Base-by-base conservation (phyloP, 192 early-diverging fungal genomes). In the Jimgerdemannia flammicorona region DNA sequence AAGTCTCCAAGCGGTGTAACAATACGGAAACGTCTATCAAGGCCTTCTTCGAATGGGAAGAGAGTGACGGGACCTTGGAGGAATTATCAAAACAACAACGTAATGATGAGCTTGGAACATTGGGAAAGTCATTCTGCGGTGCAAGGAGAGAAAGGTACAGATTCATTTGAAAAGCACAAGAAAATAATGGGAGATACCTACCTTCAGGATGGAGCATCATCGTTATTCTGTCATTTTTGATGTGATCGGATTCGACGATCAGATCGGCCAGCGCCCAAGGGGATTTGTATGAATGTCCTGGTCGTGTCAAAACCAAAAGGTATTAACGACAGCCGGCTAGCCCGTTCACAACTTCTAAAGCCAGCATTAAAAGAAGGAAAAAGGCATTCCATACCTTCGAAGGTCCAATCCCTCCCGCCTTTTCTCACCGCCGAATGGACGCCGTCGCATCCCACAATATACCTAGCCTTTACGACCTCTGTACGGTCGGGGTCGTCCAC, bases 361-460 rank as follows among this genome's bases (percentile, higher is more conserved):
- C 29, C 29, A 29, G 29, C 1, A 29, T 29, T 29, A 29, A 29
- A 29, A 29, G n/a, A 29, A 29, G 29, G 29, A 29, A 29, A 29
- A 59, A 14, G 49, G 14, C 6, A 59, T 59, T 59, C 40, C 43
- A 43, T 14, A 39, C 81, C 81, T 29, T 79, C 44, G 43, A 74
- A 83, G 0, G 69, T 71, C 81, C 81, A 83, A 8, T 44, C 71
- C 11, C 41, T 7, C 0, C 11, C 67, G 0, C 40, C 67, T 67
- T 79, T 79, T 19, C 81, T 75, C 14, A 83, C 78, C 3, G 43
- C 40, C 1, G 81, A 83, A 67, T 79, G 81, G 0, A 64, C 64
- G 44, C 81, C 81, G 59, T 83, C 81, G n/a, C 75, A 70, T 29
- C 81, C 81, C 1, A 83, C 71, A 4, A 83, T 65, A 44, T 77